Base-by-base conservation (phyloP, 139 green algal genomes). In the Chlamydomonas eustigma region DNA sequence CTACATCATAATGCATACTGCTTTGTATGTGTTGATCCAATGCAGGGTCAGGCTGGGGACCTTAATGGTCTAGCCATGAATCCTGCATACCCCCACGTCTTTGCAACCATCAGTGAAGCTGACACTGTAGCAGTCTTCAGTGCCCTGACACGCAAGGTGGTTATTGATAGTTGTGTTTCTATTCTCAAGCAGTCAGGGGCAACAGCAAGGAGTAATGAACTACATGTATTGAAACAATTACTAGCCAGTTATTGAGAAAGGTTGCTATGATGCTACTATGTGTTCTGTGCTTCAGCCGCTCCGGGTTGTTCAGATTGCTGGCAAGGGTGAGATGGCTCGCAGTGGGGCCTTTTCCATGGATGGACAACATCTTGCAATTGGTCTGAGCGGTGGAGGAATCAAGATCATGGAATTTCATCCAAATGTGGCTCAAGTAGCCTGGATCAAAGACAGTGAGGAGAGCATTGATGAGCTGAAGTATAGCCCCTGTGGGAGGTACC, bases 1-100 rank as follows among this genome's bases (percentile, higher is more conserved):
- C n/a, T n/a, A n/a, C n/a, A n/a, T n/a, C n/a, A n/a, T n/a, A n/a
- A n/a, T n/a, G n/a, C n/a, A n/a, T n/a, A n/a, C n/a, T n/a, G n/a
- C n/a, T n/a, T n/a, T n/a, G n/a, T n/a, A n/a, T n/a, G n/a, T n/a
- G n/a, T n/a, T n/a, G n/a, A n/a, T n/a, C 44, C 18, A 18, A 12
- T 18, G 31, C 72, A 79, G 71, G 66, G 83, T 37, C 83, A 89
- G 39, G 73, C 70, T 31, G 82, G 39, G 0, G 76, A 88, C 76
- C 51, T 90, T 24, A 86, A 81, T 51, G 82, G 74, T n/a, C 68
- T 88, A 22, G 75, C 79, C 70, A 85, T 76, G 65, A 89, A 93
- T 77, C 80, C 88, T 3, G 51, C 77, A 35, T 86, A 84, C 65
- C 81, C 83, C 4, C 85, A 92, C 67, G 76, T 92, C 34, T 93